phyloP scores from a whole-genome alignment of 139 green algal species.

The Dunaliella primolecta region DNA sequence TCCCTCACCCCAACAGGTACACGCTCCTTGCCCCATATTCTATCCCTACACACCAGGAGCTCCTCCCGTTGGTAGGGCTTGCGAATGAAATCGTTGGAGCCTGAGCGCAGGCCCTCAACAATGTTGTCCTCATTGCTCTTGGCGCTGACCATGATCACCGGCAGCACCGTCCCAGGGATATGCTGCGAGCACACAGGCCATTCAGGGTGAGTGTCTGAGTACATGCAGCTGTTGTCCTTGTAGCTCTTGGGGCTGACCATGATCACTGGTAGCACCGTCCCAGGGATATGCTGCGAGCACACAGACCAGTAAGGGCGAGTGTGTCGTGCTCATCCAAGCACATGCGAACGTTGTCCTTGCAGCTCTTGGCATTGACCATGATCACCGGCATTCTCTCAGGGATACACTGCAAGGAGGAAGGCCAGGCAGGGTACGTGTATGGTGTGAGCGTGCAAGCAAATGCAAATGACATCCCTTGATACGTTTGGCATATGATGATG shows the following conservation, averaged over 20 bases:
- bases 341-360: conserved; percentile 50
- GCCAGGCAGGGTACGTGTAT: too few species aligned
- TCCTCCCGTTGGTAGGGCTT: conserved; percentile 55
- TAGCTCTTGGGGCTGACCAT: conserved; percentile 51
- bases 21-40: too few species aligned
- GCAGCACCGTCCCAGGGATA: conserved; percentile 40
- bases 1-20: too few species aligned
- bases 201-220: too few species aligned
- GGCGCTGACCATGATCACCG: conserved; percentile 57
- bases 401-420: conserved; percentile 26
- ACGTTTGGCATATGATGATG: too few species aligned
- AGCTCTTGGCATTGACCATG: conserved; percentile 50
- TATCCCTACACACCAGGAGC: conserved; percentile 50
- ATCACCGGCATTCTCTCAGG: conserved; percentile 48
- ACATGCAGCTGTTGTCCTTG: conserved; percentile 50
- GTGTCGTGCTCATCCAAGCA: too few species aligned
- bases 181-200: too few species aligned
- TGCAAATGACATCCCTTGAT: too few species aligned
- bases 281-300: conserved; percentile 29
- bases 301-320: too few species aligned
- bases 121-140: conserved; percentile 52
- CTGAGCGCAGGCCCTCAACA: conserved; percentile 42
- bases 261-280: conserved; percentile 51
- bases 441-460: too few species aligned
- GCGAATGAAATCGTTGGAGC: conserved; percentile 59